phyloP scores from a whole-genome alignment of 352 stramenopile species.

The Saprolegnia parasitica region DNA sequence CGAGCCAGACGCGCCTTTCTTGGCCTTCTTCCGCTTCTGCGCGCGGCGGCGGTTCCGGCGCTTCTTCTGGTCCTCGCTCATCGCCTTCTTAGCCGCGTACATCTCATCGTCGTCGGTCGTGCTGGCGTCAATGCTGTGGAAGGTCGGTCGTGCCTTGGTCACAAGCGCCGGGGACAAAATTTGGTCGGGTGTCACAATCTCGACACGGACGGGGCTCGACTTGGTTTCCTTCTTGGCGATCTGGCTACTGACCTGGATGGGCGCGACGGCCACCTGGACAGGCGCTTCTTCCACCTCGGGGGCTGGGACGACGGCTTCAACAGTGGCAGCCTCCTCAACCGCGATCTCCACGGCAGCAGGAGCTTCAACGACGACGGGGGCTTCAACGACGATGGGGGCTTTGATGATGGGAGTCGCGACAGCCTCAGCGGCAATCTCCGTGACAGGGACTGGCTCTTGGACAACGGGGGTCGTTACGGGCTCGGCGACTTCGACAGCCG shows the following conservation, averaged over 20 bases:
- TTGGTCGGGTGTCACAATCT: constrained; percentile 2
- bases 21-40: constrained; percentile 21
- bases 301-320: constrained; percentile 2
- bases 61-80: constrained; percentile 24
- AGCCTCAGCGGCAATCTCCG: not conserved
- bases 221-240: not conserved
- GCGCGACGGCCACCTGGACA: not conserved
- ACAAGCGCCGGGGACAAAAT: not conserved
- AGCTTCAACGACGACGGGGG: not conserved
- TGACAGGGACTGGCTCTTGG: not conserved
- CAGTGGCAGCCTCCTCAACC: not conserved
- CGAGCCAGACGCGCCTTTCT: not conserved
- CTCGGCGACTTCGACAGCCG: not conserved
- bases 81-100: not conserved
- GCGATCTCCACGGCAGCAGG: not conserved
- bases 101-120: constrained; percentile 23
- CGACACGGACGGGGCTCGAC: not conserved
- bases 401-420: not conserved
- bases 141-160: constrained; percentile 9
- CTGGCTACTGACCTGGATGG: not conserved
- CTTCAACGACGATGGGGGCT: not conserved
- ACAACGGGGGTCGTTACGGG: not conserved
- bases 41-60: constrained; percentile 22
- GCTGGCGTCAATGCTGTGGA: constrained; percentile 16
- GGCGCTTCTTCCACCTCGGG: not conserved